Percentiles rank a stretch among this genome's conserved stretches.
phyloP scores from a whole-genome alignment of 164 flowering plant species.

The Tinospora cordifolia region DNA sequence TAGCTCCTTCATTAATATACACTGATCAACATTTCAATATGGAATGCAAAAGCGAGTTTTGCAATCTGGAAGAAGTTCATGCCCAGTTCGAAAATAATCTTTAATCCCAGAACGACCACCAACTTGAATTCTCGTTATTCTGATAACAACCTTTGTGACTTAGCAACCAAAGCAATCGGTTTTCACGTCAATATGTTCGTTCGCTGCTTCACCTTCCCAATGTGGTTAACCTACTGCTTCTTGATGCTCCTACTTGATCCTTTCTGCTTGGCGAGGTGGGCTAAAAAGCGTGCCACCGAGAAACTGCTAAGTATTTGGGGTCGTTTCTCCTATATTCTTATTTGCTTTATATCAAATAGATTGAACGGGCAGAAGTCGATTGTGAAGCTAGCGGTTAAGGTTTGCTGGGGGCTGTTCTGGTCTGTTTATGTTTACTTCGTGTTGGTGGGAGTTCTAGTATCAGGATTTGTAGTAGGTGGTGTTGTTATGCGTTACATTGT shows the following conservation, averaged over 20 bases:
- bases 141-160: slow-evolving; percentile 19
- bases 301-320: slow-evolving; percentile 21
- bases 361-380: slow-evolving; percentile 26
- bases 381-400: slow-evolving; percentile 23
- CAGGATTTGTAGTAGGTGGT: slow-evolving; percentile 49
- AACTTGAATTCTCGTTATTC: slow-evolving; percentile 3
- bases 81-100: too few relatives aligned
- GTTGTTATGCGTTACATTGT: slow-evolving; percentile 44
- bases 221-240: slow-evolving; percentile 29
- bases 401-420: slow-evolving; percentile 67
- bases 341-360: slow-evolving; percentile 6
- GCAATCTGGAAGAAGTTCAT: too few relatives aligned
- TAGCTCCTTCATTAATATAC: too few relatives aligned
- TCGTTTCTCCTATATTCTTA: too few relatives aligned
- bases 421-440: slow-evolving; percentile 45
- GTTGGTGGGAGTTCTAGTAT: slow-evolving; percentile 39
- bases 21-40: too few relatives aligned
- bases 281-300: slow-evolving; percentile 17
- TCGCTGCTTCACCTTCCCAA: slow-evolving; percentile 41
- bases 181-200: slow-evolving; percentile 41
- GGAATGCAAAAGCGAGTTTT: too few relatives aligned
- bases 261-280: slow-evolving; percentile 24
- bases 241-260: slow-evolving; percentile 44
- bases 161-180: slow-evolving; percentile 44
- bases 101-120: not conserved